Base-by-base conservation (phyloP, 768 basidiomycete species). In the Kwoniella shandongensis region DNA sequence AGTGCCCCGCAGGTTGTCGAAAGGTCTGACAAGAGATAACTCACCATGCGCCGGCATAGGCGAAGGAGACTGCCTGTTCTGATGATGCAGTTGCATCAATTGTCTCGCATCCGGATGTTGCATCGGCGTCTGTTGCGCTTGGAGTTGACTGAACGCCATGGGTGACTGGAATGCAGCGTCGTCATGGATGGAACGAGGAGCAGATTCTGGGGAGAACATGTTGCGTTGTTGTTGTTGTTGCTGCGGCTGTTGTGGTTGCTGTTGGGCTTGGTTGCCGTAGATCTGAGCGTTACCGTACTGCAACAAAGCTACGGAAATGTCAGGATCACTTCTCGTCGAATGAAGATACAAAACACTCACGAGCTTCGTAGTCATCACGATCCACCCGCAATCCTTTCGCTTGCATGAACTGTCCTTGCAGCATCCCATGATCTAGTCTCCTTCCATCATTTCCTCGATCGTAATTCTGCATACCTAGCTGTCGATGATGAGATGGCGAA, bases 291-390 rank as follows among this genome's bases (percentile, higher is more conserved):
- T 53, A 2, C 51, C 50, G 20, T 59, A 53, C 46, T 53, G 51
- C 4, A 52, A 15, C 20, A 59, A 42, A 26, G 50, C 57, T 59
- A 26, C 42, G 29, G n/a, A 44, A 38, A 20, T 12, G 25, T n/a
- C 3, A 51, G 35, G 13, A 15, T n/a, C 2, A 18, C n/a, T 49
- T 8, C 15, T 32, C 36, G 15, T 22, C 40, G 4, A 20, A 13
- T 20, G 6, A 13, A 54, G 20, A 23, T 12, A 15, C 22, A 7
- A 2, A 18, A 22, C 25, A 52, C 62, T 56, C 46, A 65, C 63
- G 58, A 48, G 63, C 30, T 18, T 65, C 63, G 41, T 54, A 65
- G 15, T 65, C 63, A 13, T 65, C 63, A 30, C 56, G n/a, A 17
- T 51, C 46, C n/a, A 42, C 30, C 36, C 54, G 6, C 32, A 27